phyloP scores from a whole-genome alignment of 371 early-diverging fungal species.

The Circinella minor region DNA sequence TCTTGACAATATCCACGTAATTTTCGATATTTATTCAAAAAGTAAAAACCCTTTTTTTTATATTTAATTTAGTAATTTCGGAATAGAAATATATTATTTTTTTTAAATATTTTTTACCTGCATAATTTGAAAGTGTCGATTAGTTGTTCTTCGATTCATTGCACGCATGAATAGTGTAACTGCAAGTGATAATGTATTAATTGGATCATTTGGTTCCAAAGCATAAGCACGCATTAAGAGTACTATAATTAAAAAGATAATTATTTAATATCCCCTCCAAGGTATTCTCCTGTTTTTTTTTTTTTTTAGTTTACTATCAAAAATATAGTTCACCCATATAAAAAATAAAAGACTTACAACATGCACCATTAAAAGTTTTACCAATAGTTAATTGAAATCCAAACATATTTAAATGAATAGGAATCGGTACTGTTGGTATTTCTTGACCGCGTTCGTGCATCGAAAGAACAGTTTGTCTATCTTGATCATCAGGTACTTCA shows the following conservation, averaged over 20 bases:
- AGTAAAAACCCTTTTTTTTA: conserved; percentile 23
- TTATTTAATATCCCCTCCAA: too few relatives aligned
- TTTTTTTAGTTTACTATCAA: too few relatives aligned
- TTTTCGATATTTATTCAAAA: conserved; percentile 71
- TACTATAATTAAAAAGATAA: conserved; percentile 37
- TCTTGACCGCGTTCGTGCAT: neutral
- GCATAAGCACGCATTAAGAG: conserved; percentile 67
- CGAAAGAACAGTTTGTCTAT: neutral
- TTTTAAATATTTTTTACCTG: conserved; percentile 39
- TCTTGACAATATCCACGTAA: conserved; percentile 64
- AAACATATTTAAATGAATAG: conserved; percentile 54
- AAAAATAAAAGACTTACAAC: conserved; percentile 46
- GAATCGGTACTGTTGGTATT: conserved; percentile 9
- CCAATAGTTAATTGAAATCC: conserved; percentile 66
- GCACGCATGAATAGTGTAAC: conserved; percentile 66
- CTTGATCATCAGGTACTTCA: neutral
- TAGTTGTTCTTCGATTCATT: conserved; percentile 70
- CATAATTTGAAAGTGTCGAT: conserved; percentile 71
- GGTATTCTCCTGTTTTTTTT: too few relatives aligned
- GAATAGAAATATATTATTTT: neutral
- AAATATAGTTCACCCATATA: too few relatives aligned
- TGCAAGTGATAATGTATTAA: conserved; percentile 68
- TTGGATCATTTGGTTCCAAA: conserved; percentile 63
- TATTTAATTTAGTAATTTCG: neutral
- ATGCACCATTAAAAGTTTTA: conserved; percentile 60